These are phyloP conservation scores for Solanum hybrid DNA, from an alignment of 305 asterid species.

Conservation along the genomic window DNA sequence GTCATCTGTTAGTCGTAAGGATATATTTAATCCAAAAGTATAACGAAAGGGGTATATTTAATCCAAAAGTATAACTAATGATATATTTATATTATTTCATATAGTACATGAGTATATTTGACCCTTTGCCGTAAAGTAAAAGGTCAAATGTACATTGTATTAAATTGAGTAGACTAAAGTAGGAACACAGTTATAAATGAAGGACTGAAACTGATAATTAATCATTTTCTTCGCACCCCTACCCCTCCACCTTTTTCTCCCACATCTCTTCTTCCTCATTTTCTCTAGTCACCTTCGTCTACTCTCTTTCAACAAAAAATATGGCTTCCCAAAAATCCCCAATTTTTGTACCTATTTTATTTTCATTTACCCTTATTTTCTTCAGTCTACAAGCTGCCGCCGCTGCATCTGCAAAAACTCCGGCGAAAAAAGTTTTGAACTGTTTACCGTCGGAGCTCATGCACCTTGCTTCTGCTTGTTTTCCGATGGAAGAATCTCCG, in stretches of 20 bases:
- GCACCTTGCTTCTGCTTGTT: neutral
- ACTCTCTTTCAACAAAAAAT: neutral
- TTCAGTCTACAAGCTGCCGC: neutral
- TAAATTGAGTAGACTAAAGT: neutral
- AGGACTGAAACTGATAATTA: neutral
- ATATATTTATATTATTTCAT: too few species aligned
- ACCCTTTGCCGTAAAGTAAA: neutral
- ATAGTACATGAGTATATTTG: too few species aligned
- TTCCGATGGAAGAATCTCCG: neutral
- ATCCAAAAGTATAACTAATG: neutral
- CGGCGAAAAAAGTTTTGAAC: neutral
- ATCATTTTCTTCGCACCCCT: neutral
- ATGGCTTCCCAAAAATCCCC: neutral
- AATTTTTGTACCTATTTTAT: neutral
- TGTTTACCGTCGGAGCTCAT: neutral
- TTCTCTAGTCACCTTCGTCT: neutral
- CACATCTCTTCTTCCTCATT: neutral
- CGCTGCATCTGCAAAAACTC: neutral
- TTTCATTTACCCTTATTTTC: neutral
- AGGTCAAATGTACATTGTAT: neutral
- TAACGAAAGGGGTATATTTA: fast-evolving
- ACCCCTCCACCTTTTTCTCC: neutral
- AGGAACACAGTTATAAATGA: neutral
- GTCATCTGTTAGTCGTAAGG: neutral
- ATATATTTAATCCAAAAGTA: neutral